Conservation (phyloP, 164 flowering plant species). For the Tetrastigma voinierianum region DNA sequence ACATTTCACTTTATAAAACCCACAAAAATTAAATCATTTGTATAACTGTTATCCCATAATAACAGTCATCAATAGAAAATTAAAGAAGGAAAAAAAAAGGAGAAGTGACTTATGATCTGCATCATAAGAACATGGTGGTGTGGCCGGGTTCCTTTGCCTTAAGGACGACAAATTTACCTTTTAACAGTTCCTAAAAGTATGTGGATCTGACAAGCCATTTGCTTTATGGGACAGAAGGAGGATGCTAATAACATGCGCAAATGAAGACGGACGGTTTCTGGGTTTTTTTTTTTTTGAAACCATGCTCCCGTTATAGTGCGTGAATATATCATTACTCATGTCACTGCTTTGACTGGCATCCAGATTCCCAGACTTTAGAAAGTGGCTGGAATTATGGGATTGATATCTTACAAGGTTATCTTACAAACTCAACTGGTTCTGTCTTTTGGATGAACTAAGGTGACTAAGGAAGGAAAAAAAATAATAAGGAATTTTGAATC, state of each 20-base stretch:
- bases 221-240: background rate
- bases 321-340: background rate
- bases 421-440: background rate
- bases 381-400: too few relatives aligned
- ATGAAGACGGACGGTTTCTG: too few relatives aligned
- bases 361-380: too few relatives aligned
- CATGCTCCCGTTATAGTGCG: background rate
- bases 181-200: background rate
- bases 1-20: constrained; percentile 4
- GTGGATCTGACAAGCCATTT: background rate
- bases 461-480: too few relatives aligned
- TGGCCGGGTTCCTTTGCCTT: background rate
- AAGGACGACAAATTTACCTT: constrained; percentile 4
- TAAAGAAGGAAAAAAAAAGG: background rate
- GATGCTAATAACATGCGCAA: background rate
- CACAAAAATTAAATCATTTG: constrained; percentile 7
- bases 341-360: background rate
- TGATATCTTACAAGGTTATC: background rate
- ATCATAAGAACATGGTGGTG: background rate
- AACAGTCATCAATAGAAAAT: background rate
- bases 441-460: too few relatives aligned
- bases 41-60: background rate
- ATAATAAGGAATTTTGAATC: too few relatives aligned
- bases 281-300: too few relatives aligned
- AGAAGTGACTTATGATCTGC: background rate